Evolutionary conservation across 441 rosid species (phyloP).

Genomic region (Euphorbia celastroides): DNA sequence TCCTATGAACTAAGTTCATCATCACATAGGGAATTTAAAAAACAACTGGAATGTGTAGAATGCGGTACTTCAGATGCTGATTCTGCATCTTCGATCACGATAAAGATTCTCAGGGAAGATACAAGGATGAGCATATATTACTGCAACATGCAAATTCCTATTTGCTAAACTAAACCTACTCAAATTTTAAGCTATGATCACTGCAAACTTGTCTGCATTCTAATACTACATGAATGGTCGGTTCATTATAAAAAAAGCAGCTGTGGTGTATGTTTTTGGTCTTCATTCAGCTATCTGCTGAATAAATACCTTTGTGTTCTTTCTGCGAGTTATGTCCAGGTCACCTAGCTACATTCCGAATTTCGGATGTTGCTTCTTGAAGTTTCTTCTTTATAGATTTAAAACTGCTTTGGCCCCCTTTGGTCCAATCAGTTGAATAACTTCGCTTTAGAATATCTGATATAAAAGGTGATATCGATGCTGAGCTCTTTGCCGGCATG

Average conservation of each 20-base stretch:
- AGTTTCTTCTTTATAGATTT: constrained; percentile 70
- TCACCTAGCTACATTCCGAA: constrained; percentile 62
- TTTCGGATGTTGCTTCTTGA: constrained; percentile 78
- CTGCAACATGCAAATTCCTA: constrained; percentile 1
- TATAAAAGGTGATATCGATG: constrained; percentile 42
- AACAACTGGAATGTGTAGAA: too few species aligned
- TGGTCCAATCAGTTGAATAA: constrained; percentile 66
- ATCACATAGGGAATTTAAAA: too few species aligned
- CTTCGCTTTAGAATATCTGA: constrained; percentile 69
- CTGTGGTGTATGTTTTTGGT: not conserved
- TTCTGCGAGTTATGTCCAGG: not conserved
- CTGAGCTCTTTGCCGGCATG: constrained; percentile 32
- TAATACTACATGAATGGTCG: constrained; percentile 1
- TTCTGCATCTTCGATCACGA: too few species aligned
- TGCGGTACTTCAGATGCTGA: not conserved
- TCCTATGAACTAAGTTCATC: too few species aligned
- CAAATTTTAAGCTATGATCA: not conserved
- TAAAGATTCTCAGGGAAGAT: not conserved
- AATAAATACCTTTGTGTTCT: constrained; percentile 1
- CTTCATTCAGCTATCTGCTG: not conserved
- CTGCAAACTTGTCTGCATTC: not conserved
- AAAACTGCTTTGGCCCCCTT: constrained; percentile 53
- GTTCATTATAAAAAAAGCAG: constrained; percentile 5
- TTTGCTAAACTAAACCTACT: not conserved
- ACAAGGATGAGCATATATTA: not conserved